phyloP scores from a whole-genome alignment of 305 asterid genomes.

The Fraxinus sp. region DNA sequence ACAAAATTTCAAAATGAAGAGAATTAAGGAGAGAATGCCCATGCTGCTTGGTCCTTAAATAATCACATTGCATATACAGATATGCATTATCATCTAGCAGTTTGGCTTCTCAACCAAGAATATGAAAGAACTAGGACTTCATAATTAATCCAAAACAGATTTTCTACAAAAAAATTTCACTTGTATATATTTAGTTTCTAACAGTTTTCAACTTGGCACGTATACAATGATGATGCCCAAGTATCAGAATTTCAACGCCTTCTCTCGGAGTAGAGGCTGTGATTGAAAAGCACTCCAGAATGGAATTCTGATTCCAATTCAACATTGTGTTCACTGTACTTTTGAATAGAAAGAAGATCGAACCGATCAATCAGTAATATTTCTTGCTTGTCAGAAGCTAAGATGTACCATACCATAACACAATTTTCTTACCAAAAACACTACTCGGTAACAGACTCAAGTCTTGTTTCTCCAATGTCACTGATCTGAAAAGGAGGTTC shows the following conservation, averaged over 20 bases:
- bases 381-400: not conserved
- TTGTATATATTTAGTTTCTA: not conserved
- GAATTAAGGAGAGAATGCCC: not conserved
- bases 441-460: slow-evolving; percentile 30
- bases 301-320: not conserved
- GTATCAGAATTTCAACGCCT: not conserved
- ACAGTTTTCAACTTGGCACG: not conserved
- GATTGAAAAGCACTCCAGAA: slow-evolving; percentile 1
- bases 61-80: not conserved
- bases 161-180: not conserved
- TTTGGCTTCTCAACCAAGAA: not conserved
- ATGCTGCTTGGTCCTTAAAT: not conserved
- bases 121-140: not conserved
- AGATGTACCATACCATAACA: not conserved
- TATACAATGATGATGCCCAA: not conserved
- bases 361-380: not conserved
- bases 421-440: not conserved
- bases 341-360: not conserved
- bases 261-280: not conserved
- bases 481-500: slow-evolving; percentile 52
- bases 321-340: not conserved
- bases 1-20: not conserved
- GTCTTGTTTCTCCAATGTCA: slow-evolving; percentile 23
- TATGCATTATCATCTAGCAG: not conserved
- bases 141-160: not conserved